phyloP scores from a whole-genome alignment of 805 yeast genomes.

The Schwanniomyces pseudopolymorphus region DNA sequence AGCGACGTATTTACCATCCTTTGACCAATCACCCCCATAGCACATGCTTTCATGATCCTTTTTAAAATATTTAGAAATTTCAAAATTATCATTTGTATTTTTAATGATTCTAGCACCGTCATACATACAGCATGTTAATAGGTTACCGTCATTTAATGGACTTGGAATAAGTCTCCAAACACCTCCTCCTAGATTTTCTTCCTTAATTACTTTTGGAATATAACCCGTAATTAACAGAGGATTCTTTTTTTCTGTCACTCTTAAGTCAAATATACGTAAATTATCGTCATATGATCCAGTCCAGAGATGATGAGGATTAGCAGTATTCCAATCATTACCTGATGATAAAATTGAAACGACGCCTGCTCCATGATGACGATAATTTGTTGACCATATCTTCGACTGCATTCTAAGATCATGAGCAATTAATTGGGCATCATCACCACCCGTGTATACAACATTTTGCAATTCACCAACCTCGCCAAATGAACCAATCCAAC shows the following conservation, averaged over 20 bases:
- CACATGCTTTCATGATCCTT: slow-evolving; percentile 88
- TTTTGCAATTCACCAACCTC: slow-evolving; percentile 48
- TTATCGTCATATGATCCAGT: slow-evolving; percentile 93
- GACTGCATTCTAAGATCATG: slow-evolving; percentile 58
- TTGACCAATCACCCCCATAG: slow-evolving; percentile 90
- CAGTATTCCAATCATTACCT: slow-evolving; percentile 38
- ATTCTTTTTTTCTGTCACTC: slow-evolving; percentile 47
- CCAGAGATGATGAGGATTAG: slow-evolving; percentile 54
- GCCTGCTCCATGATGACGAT: slow-evolving; percentile 83
- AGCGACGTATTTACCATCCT: slow-evolving; percentile 47
- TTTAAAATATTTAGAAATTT: slow-evolving; percentile 46
- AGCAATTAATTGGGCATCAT: slow-evolving; percentile 73
- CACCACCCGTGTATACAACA: slow-evolving; percentile 86
- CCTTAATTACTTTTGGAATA: slow-evolving; percentile 48
- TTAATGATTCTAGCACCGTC: slow-evolving; percentile 79
- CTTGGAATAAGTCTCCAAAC: slow-evolving; percentile 88
- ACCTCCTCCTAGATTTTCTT: slow-evolving; percentile 78
- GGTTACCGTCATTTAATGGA: slow-evolving; percentile 42
- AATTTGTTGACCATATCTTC: slow-evolving; percentile 36
- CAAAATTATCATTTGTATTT: slow-evolving; percentile 19
- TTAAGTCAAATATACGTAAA: slow-evolving; percentile 65
- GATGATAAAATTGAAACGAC: slow-evolving; percentile 74
- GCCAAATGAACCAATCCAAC: slow-evolving; percentile 86
- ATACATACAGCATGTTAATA: slow-evolving; percentile 90
- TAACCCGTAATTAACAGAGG: slow-evolving; percentile 42